These are phyloP conservation scores for Alternaria metachromatica DNA, from an alignment of 2,329 filamentous ascomycete species.

Conservation along the genomic window DNA sequence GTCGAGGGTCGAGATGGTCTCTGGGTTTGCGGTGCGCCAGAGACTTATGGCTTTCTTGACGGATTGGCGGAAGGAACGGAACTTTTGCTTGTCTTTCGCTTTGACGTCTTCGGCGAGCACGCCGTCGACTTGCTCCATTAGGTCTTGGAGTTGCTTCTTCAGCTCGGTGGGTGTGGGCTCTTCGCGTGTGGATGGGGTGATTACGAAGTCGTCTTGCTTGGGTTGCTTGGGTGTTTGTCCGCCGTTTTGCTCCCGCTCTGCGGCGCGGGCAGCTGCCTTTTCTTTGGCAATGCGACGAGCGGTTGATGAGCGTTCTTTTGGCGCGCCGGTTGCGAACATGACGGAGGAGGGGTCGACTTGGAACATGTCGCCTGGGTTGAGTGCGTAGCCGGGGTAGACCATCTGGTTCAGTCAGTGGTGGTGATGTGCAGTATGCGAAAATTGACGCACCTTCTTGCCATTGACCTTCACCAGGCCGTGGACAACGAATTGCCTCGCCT, in stretches of 20 bases:
- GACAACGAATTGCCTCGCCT: slow-evolving; percentile 92
- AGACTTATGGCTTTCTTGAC: slow-evolving; percentile 69
- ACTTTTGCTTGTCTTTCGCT: slow-evolving; percentile 75
- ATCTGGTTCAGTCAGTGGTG: slow-evolving; percentile 64
- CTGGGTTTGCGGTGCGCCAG: slow-evolving; percentile 52
- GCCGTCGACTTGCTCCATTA: slow-evolving; percentile 62
- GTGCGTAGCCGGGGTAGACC: slow-evolving; percentile 86
- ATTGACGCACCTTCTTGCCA: slow-evolving; percentile 77
- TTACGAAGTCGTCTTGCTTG: not conserved
- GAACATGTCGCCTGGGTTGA: slow-evolving; percentile 98
- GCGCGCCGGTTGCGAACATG: slow-evolving; percentile 81
- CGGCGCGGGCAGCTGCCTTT: slow-evolving; percentile 38
- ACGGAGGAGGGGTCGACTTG: slow-evolving; percentile 90
- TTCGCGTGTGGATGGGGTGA: slow-evolving; percentile 18
- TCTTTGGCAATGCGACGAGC: slow-evolving; percentile 40
- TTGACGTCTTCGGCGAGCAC: slow-evolving; percentile 65
- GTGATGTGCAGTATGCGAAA: not conserved
- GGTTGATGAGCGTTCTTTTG: slow-evolving; percentile 58
- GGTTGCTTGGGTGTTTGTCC: slow-evolving; percentile 24
- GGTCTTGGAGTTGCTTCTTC: slow-evolving; percentile 43
- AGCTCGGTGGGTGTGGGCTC: slow-evolving; percentile 41
- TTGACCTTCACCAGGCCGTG: slow-evolving; percentile 96
- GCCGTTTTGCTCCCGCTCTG: slow-evolving; percentile 29
- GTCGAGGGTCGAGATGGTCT: slow-evolving; percentile 54
- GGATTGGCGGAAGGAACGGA: slow-evolving; percentile 74